phyloP scores from a whole-genome alignment of 768 basidiomycete species.

The Agaricus subrufescens region DNA sequence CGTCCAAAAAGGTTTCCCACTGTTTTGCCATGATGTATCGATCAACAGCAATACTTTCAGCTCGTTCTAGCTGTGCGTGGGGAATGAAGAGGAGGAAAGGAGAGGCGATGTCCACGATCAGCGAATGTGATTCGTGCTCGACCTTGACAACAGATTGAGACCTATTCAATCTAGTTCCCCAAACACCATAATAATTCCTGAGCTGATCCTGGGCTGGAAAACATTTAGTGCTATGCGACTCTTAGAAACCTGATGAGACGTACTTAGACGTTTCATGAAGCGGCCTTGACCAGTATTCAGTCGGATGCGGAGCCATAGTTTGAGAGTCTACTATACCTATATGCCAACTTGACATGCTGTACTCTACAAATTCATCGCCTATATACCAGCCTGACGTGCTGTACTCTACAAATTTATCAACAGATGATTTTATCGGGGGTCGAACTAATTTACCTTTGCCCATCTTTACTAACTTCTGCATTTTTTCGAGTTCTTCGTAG shows the following conservation, averaged over 20 bases:
- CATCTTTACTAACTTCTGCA: background rate
- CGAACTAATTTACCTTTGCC: background rate
- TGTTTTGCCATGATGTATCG: background rate
- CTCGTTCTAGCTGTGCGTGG: background rate
- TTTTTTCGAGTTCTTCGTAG: background rate
- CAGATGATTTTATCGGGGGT: background rate
- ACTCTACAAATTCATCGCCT: background rate
- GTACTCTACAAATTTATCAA: background rate
- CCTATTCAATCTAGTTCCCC: background rate
- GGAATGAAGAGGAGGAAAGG: slow-evolving; percentile 6
- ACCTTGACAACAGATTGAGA: background rate
- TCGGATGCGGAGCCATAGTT: too few species aligned
- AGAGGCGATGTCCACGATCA: background rate
- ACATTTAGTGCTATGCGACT: too few species aligned
- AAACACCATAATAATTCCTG: slow-evolving; percentile 5
- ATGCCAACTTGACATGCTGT: too few species aligned
- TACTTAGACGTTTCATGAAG: slow-evolving; percentile 1
- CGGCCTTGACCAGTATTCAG: background rate
- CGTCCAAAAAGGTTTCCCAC: slow-evolving; percentile 2
- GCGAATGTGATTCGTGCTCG: background rate
- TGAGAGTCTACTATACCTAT: too few species aligned
- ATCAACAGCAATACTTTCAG: background rate
- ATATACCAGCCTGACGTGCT: slow-evolving; percentile 7
- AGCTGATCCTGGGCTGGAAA: background rate
- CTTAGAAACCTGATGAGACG: background rate